Percentiles rank a stretch among this genome's conserved stretches.
Evolutionary conservation across 768 basidiomycete genomes (phyloP).

Genomic region (Termitomyces sp.): DNA sequence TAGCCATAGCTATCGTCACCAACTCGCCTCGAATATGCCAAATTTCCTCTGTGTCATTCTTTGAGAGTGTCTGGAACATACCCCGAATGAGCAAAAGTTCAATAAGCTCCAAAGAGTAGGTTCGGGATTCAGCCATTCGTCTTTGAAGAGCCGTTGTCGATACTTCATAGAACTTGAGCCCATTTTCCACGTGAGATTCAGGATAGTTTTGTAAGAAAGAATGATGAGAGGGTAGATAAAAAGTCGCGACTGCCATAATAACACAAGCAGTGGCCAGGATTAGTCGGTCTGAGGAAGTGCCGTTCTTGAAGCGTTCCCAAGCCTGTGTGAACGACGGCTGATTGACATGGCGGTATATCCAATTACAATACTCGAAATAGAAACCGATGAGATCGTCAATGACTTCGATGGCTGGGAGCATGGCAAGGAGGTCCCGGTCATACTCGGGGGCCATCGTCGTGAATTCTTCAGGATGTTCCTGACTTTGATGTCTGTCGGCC

Average conservation of each 20-base stretch:
- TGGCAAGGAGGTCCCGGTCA: slow-evolving; percentile 66
- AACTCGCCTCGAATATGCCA: slow-evolving; percentile 74
- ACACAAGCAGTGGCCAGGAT: slow-evolving; percentile 67
- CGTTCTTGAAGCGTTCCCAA: slow-evolving; percentile 73
- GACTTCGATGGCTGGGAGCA: slow-evolving; percentile 58
- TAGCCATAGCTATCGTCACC: slow-evolving; percentile 68
- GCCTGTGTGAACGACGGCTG: slow-evolving; percentile 51
- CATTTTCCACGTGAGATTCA: slow-evolving; percentile 55
- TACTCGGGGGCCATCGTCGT: slow-evolving; percentile 44
- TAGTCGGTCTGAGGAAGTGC: slow-evolving; percentile 58
- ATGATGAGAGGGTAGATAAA: slow-evolving; percentile 66
- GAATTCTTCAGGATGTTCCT: slow-evolving; percentile 40
- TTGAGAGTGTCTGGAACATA: slow-evolving; percentile 68
- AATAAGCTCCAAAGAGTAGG: slow-evolving; percentile 66
- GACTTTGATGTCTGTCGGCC: slow-evolving; percentile 44
- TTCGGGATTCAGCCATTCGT: slow-evolving; percentile 51
- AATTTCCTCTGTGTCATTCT: slow-evolving; percentile 75
- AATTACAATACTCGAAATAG: slow-evolving; percentile 86
- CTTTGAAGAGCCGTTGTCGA: slow-evolving; percentile 60
- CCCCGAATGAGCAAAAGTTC: slow-evolving; percentile 66
- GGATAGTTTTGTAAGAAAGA: slow-evolving; percentile 46
- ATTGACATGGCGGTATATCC: slow-evolving; percentile 80
- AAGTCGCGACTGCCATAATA: slow-evolving; percentile 67
- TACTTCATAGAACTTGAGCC: slow-evolving; percentile 62
- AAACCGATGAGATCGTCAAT: slow-evolving; percentile 69